Percentiles rank a stretch among this genome's conserved stretches.
Conservation (phyloP, 768 basidiomycete genomes). For the Lyophyllum decastes region DNA sequence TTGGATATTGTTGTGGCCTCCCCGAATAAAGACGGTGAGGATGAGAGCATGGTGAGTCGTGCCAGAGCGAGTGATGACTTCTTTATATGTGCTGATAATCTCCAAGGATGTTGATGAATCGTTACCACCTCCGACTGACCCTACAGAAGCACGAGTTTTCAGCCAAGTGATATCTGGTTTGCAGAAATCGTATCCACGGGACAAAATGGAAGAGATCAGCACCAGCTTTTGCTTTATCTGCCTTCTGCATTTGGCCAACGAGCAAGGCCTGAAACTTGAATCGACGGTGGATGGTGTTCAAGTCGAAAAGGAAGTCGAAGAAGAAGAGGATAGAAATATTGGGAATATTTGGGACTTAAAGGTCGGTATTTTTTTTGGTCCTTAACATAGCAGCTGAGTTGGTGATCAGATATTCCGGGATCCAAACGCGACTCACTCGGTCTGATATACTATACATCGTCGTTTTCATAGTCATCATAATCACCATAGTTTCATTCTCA, state of each 20-base stretch:
- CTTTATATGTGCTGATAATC: background rate
- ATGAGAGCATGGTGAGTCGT: slow-evolving; percentile 52
- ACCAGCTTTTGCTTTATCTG: slow-evolving; percentile 99
- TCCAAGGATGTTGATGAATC: slow-evolving; percentile 56
- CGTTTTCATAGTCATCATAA: background rate
- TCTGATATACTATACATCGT: slow-evolving; percentile 18
- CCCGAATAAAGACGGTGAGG: slow-evolving; percentile 42
- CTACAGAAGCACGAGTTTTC: slow-evolving; percentile 68
- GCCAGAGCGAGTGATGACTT: background rate
- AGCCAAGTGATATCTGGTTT: slow-evolving; percentile 82
- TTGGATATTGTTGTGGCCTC: slow-evolving; percentile 70
- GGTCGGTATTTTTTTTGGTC: slow-evolving; percentile 33
- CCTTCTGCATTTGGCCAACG: slow-evolving; percentile 93
- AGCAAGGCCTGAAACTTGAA: slow-evolving; percentile 88
- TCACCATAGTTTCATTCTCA: slow-evolving; percentile 1
- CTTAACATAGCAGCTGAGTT: slow-evolving; percentile 1
- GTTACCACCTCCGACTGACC: slow-evolving; percentile 52
- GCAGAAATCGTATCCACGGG: slow-evolving; percentile 79
- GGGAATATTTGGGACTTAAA: slow-evolving; percentile 79
- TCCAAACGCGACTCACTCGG: slow-evolving; percentile 41
- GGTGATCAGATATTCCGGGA: slow-evolving; percentile 48
- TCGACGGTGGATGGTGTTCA: slow-evolving; percentile 36
- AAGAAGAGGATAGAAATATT: slow-evolving; percentile 42
- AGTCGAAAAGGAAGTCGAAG: slow-evolving; percentile 36
- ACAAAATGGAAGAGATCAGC: slow-evolving; percentile 98